Conservation (phyloP, 148 eudicot genomes). For the Arbutus unedo region DNA sequence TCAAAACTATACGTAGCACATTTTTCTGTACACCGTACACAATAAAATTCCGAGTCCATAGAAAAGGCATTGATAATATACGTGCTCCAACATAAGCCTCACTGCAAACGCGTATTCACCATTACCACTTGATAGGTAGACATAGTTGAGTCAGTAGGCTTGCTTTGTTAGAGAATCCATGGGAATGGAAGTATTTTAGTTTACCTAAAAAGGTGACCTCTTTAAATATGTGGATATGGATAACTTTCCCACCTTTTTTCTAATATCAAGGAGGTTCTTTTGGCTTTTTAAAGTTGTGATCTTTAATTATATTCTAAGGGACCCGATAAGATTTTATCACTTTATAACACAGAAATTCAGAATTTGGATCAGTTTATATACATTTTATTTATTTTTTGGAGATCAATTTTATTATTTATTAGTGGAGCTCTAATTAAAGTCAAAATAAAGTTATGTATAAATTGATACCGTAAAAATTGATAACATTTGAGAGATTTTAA, state of each 20-base stretch:
- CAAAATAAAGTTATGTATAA: no score
- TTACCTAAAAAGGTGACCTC: background rate
- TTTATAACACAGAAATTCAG: no score
- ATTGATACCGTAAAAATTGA: no score
- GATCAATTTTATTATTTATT: no score
- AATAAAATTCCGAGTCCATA: background rate
- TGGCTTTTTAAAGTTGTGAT: background rate
- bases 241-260: background rate
- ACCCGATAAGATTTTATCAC: no score
- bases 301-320: background rate
- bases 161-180: background rate
- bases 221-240: background rate
- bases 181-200: background rate
- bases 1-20: no score
- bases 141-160: background rate
- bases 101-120: background rate
- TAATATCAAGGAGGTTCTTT: background rate
- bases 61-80: background rate
- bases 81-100: slow-evolving; percentile 2
- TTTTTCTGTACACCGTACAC: no score
- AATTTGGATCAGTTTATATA: no score
- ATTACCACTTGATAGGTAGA: background rate
- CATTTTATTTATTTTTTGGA: no score
- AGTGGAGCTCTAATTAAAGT: no score
- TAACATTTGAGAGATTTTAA: no score